Conservation (phyloP, 345 rosid species). For the Eucalyptus microcorys region DNA sequence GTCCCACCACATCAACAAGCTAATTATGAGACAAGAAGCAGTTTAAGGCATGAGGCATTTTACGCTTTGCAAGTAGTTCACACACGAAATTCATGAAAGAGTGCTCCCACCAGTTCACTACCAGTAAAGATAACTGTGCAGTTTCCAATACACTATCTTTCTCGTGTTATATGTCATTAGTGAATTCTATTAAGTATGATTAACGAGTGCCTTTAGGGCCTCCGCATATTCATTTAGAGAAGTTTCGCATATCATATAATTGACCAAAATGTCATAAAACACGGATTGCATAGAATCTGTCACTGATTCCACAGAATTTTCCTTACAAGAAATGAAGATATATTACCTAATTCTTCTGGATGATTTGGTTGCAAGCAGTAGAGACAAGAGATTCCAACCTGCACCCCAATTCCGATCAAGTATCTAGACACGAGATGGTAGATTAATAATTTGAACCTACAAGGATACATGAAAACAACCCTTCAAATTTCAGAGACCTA, state of each 20-base stretch:
- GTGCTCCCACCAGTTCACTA: not conserved
- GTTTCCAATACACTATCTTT: not conserved
- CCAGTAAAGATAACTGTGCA: not conserved
- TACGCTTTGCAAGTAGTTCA: not conserved
- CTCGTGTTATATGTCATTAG: not conserved
- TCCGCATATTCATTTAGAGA: not conserved
- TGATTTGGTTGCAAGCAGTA: conserved; percentile 65
- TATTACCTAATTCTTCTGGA: conserved; percentile 70
- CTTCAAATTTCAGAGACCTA: not conserved
- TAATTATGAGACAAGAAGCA: not conserved
- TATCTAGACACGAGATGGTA: conserved; percentile 32
- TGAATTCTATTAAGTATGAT: not conserved
- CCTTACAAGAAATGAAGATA: not conserved
- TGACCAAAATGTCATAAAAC: not conserved
- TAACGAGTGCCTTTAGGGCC: not conserved
- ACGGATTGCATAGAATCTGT: not conserved
- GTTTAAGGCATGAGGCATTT: not conserved
- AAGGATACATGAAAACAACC: not conserved
- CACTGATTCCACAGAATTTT: not conserved
- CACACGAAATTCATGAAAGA: not conserved
- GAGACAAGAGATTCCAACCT: conserved; percentile 90
- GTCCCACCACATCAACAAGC: not conserved
- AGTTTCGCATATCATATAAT: not conserved
- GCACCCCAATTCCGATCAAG: conserved; percentile 96
- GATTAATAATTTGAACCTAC: not conserved